A percentile compares a stretch with the other conserved stretches of the same genome.
These are phyloP conservation scores for Ophiocordyceps sinensis DNA, from an alignment of 2,329 filamentous ascomycete genomes.

Conservation along the genomic window DNA sequence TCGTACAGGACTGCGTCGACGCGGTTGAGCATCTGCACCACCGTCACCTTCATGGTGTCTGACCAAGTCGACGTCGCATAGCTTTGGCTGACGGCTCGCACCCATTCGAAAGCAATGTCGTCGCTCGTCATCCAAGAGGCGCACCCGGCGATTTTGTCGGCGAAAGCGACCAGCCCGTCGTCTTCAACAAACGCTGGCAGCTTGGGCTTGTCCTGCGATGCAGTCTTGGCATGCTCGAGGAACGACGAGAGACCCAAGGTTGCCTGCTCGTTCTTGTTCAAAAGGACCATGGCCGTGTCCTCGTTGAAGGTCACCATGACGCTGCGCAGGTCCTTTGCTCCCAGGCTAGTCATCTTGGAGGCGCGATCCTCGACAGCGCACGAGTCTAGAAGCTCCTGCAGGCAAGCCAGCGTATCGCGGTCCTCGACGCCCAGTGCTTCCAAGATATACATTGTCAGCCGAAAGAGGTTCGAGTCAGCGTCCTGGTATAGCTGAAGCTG, in stretches of 20 bases:
- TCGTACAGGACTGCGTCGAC: conserved; percentile 37
- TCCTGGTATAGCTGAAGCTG: conserved; percentile 43
- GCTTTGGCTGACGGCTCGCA: conserved; percentile 31
- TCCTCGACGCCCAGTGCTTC: conserved; percentile 41
- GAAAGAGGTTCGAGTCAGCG: conserved; percentile 40
- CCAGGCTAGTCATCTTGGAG: conserved; percentile 29
- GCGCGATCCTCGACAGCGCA: conserved; percentile 36
- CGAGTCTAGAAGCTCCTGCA: conserved; percentile 37
- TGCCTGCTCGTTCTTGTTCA: conserved; percentile 37
- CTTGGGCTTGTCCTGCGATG: conserved; percentile 33
- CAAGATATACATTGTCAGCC: conserved; percentile 38
- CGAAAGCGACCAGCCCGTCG: conserved; percentile 37
- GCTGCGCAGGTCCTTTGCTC: conserved; percentile 33
- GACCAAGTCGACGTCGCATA: conserved; percentile 44
- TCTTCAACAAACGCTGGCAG: conserved; percentile 35
- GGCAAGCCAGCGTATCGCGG: conserved; percentile 25
- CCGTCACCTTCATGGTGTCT: conserved; percentile 38
- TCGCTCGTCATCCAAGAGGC: conserved; percentile 35
- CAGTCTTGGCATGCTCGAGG: conserved; percentile 46
- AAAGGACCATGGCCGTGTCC: conserved; percentile 35
- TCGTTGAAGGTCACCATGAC: conserved; percentile 36
- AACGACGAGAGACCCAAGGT: conserved; percentile 44
- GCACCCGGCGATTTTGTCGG: conserved; percentile 27
- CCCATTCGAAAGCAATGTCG: conserved; percentile 46
- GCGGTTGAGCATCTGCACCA: conserved; percentile 41